Evolutionary conservation across 345 rosid genomes (phyloP).

Genomic region (Excoecaria agallocha): DNA sequence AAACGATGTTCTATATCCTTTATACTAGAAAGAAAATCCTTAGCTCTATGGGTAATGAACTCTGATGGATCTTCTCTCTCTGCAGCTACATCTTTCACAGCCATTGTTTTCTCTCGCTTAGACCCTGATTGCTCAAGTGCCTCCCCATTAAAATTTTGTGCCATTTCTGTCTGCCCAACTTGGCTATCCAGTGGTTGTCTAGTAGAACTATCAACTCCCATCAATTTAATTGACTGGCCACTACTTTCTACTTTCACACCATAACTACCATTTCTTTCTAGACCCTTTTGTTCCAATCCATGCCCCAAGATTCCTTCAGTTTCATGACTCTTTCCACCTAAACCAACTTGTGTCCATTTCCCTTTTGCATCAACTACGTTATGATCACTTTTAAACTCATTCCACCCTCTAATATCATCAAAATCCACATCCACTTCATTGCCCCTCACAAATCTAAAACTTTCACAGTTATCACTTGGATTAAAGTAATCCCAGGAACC

Average conservation of each 20-base stretch:
- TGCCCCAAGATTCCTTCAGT: constrained; percentile 23
- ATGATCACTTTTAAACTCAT: constrained; percentile 26
- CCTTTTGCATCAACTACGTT: constrained; percentile 25
- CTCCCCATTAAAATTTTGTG: constrained; percentile 15
- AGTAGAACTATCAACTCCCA: constrained; percentile 15
- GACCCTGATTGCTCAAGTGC: constrained; percentile 32
- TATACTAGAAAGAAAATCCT: constrained; percentile 84
- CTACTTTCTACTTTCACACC: constrained; percentile 14
- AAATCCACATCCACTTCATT: constrained; percentile 39
- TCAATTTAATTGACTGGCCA: constrained; percentile 6
- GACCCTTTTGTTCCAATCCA: constrained; percentile 19
- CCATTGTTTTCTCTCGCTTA: constrained; percentile 28
- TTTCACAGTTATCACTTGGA: constrained; percentile 56
- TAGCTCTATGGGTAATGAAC: constrained; percentile 92
- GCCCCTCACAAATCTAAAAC: constrained; percentile 55
- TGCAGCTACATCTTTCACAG: constrained; percentile 38
- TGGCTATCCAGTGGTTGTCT: constrained; percentile 14
- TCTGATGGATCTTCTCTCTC: constrained; percentile 93
- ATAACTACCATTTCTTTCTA: constrained; percentile 16
- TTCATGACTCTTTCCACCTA: constrained; percentile 19
- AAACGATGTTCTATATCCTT: constrained; percentile 89
- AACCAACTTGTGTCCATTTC: constrained; percentile 21
- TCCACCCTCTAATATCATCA: constrained; percentile 44
- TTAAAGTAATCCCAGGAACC: constrained; percentile 84
- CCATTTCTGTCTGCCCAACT: constrained; percentile 29